Base-by-base conservation (phyloP, 2,329 filamentous ascomycete species). In the Allantophomopsis cytisporea region DNA sequence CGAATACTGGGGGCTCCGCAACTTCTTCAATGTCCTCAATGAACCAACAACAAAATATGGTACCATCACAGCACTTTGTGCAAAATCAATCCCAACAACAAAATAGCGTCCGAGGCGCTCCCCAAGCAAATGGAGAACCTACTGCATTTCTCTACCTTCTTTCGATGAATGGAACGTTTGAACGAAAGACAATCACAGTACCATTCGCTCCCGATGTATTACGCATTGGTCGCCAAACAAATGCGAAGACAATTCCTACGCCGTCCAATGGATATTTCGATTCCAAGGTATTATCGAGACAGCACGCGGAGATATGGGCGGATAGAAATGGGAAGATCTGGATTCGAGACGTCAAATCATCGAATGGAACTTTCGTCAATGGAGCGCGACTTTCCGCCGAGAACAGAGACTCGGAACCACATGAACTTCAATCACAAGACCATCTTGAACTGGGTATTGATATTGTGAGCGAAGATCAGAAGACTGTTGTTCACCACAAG, bases 361-460 rank as follows among this genome's bases (percentile, higher is more conserved):
- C 91, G 32, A 98, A 98, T 56, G 91, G 91, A 42, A 98, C 91
- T 1, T 98, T 98, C 60, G 89, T 98, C 50, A 98, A 98, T 53
- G 87, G 87, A 15, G 76, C 82, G 40, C 79, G 91, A 21, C 61
- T 98, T 43, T 96, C 91, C 2, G 84, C 79, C 39, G 91, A 98
- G 58, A 98, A 95, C 53, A 78, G 88, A 50, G 91, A 98, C 60
- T 96, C 89, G 0, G 91, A 96, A 45, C 88, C 91, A 0, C 86
- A 95, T 56, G 89, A 96, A 56, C 66, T 98, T 28, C 81, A 88
- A 53, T 87, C 89, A 43, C 80, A 86, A 48, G 91, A 98, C 55
- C 85, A 91, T 46, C 66, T 98, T 39, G 91, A 98, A 56, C 71
- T 98, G 30, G 91, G 91, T 41, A 98, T 98, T 52, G 91, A 98